phyloP scores from a whole-genome alignment of 179 eudicot genomes.

The Spergularia azorica region DNA sequence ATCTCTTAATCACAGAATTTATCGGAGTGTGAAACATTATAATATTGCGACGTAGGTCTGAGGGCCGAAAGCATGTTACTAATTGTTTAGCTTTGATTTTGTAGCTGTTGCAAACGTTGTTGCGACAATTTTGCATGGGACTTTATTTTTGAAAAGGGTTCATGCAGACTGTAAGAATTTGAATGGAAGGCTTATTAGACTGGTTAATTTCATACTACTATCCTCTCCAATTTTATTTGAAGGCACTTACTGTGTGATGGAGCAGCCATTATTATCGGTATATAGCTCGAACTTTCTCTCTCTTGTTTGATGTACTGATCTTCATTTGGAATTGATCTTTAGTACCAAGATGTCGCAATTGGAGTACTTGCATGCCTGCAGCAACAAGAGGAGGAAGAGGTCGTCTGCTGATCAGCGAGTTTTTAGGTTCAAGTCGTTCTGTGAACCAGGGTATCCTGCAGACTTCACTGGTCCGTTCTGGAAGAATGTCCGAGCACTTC shows the following conservation, averaged over 20 bases:
- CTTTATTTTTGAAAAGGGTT: slow-evolving; percentile 31
- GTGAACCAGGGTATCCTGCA: slow-evolving; percentile 69
- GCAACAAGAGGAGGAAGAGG: slow-evolving; percentile 47
- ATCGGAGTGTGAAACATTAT: slow-evolving; percentile 29
- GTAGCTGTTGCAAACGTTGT: slow-evolving; percentile 29
- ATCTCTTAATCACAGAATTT: slow-evolving; percentile 31
- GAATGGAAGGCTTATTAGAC: slow-evolving; percentile 16
- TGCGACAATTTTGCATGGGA: slow-evolving; percentile 45
- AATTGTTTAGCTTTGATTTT: slow-evolving; percentile 26
- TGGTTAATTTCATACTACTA: slow-evolving; percentile 8
- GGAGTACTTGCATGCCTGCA: slow-evolving; percentile 50
- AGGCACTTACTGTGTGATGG: slow-evolving; percentile 73
- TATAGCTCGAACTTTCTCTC: slow-evolving; percentile 19
- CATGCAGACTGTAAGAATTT: slow-evolving; percentile 50
- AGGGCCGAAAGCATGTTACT: slow-evolving; percentile 39
- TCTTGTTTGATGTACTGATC: not conserved
- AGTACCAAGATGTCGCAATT: slow-evolving; percentile 32
- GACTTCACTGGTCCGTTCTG: slow-evolving; percentile 65
- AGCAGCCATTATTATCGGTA: slow-evolving; percentile 31
- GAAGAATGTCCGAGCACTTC: slow-evolving; percentile 57
- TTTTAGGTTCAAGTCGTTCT: slow-evolving; percentile 74
- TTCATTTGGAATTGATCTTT: not conserved
- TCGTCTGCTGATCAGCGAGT: slow-evolving; percentile 52
- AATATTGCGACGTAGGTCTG: slow-evolving; percentile 19
- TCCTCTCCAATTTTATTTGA: slow-evolving; percentile 45